Percentiles rank a stretch among this genome's conserved stretches.
phyloP scores from a whole-genome alignment of 768 basidiomycete species.

The Hirschioporus abietinus region DNA sequence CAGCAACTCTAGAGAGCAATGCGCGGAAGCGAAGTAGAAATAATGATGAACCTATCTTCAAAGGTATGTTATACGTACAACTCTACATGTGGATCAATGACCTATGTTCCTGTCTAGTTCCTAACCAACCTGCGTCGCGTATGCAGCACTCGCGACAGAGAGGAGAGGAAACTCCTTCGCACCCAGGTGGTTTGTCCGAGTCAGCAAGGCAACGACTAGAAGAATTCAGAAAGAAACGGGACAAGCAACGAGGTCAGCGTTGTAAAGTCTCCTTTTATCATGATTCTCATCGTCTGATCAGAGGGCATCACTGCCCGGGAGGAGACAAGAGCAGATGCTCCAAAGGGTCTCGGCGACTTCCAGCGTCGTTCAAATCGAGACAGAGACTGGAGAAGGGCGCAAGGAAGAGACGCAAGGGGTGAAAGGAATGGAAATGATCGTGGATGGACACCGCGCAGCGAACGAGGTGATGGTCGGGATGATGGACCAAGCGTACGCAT shows the following conservation, averaged over 20 bases:
- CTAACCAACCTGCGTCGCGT: conserved; percentile 59
- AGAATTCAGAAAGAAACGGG: conserved; percentile 65
- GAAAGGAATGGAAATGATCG: conserved; percentile 31
- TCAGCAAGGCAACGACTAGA: conserved; percentile 65
- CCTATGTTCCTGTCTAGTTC: conserved; percentile 49
- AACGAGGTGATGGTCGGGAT: conserved; percentile 39
- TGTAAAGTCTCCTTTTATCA: not conserved
- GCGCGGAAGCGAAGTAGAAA: conserved; percentile 64
- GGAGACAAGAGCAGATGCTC: conserved; percentile 50
- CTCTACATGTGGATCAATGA: no score
- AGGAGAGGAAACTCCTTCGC: conserved; percentile 89
- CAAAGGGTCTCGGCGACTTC: conserved; percentile 87
- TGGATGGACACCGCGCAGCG: conserved; percentile 59
- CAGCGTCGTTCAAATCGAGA: conserved; percentile 87
- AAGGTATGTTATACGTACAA: conserved; percentile 49
- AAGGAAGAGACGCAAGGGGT: conserved; percentile 24
- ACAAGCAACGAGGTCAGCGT: conserved; percentile 58
- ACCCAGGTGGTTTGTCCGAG: conserved; percentile 84
- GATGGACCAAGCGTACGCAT: conserved; percentile 84
- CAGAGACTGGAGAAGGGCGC: conserved; percentile 44
- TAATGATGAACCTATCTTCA: conserved; percentile 72
- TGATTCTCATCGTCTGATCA: conserved; percentile 20
- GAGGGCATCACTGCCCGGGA: conserved; percentile 68
- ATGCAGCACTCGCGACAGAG: conserved; percentile 60
- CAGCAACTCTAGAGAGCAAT: conserved; percentile 34